Percentiles rank a stretch among this genome's conserved stretches.
These are phyloP conservation scores for Daucus carota DNA, from an alignment of 129 eudicot genomes.

Conservation along the genomic window DNA sequence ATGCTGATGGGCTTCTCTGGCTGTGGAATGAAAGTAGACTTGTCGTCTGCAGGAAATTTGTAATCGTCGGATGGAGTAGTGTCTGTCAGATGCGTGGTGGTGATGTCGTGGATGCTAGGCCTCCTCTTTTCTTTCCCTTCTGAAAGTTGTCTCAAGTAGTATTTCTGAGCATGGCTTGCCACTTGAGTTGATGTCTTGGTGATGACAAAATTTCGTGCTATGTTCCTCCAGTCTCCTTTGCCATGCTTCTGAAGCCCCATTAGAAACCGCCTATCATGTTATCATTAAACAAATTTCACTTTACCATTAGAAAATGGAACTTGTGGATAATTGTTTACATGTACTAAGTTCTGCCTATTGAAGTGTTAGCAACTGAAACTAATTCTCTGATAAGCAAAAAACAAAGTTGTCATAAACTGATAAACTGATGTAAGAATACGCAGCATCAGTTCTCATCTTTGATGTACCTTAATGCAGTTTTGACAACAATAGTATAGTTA, in stretches of 20 bases:
- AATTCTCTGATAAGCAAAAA: not conserved
- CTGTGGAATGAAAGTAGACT: not conserved
- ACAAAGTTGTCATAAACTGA: not conserved
- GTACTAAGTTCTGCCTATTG: not conserved
- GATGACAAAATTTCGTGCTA: constrained; percentile 66
- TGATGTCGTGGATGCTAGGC: constrained; percentile 89
- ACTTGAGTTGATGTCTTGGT: constrained; percentile 87
- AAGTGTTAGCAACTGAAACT: not conserved
- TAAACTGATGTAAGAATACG: not conserved
- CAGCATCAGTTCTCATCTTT: not conserved
- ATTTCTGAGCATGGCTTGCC: constrained; percentile 93
- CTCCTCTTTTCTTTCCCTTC: constrained; percentile 79
- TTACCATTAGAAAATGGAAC: not conserved
- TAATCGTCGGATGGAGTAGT: constrained; percentile 13
- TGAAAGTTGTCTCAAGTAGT: constrained; percentile 62
- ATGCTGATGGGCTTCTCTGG: constrained; percentile 16
- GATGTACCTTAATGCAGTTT: not conserved
- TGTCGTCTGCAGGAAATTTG: not conserved
- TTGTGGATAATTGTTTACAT: not conserved
- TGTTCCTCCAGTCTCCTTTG: constrained; percentile 92
- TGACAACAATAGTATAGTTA: not conserved
- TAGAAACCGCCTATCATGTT: constrained; percentile 51
- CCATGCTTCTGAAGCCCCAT: constrained; percentile 78
- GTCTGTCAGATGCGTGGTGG: constrained; percentile 37
- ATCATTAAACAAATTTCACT: not conserved